phyloP scores from a whole-genome alignment of 345 rosid genomes.

The Rubroshorea leprosula region DNA sequence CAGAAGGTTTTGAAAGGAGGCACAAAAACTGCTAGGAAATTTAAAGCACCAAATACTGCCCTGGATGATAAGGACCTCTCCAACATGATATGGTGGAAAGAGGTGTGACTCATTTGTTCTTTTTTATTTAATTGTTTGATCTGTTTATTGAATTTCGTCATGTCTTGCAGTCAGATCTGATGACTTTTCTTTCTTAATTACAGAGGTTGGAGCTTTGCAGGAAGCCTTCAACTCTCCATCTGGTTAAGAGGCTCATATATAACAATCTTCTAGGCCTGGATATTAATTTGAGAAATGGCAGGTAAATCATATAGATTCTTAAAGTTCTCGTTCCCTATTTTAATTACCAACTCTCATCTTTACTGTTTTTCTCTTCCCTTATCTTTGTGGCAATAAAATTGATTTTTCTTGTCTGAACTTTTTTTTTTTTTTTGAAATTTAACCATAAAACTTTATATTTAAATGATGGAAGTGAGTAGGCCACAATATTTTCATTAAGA shows the following conservation, averaged over 20 bases:
- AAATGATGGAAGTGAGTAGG: background rate
- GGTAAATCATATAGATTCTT: conserved; percentile 28
- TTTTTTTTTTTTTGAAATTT: background rate
- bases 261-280: conserved; percentile 79
- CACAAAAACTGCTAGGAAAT: conserved; percentile 45
- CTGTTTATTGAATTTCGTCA: background rate
- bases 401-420: background rate
- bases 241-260: conserved; percentile 60
- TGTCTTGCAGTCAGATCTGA: background rate
- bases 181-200: conserved; percentile 5
- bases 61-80: conserved; percentile 61
- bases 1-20: conserved; percentile 37
- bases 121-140: background rate
- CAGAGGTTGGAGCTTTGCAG: conserved; percentile 76
- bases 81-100: conserved; percentile 86
- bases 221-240: conserved; percentile 77
- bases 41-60: conserved; percentile 31
- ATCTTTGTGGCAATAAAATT: background rate
- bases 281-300: conserved; percentile 70
- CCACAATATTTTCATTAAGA: background rate
- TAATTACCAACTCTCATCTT: background rate
- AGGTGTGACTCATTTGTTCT: conserved; percentile 38
- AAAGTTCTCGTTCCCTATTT: background rate
- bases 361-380: background rate
- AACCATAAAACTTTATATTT: background rate